Evolutionary conservation across 192 early-diverging fungal genomes (phyloP).

Genomic region (Mortierella claussenii): DNA sequence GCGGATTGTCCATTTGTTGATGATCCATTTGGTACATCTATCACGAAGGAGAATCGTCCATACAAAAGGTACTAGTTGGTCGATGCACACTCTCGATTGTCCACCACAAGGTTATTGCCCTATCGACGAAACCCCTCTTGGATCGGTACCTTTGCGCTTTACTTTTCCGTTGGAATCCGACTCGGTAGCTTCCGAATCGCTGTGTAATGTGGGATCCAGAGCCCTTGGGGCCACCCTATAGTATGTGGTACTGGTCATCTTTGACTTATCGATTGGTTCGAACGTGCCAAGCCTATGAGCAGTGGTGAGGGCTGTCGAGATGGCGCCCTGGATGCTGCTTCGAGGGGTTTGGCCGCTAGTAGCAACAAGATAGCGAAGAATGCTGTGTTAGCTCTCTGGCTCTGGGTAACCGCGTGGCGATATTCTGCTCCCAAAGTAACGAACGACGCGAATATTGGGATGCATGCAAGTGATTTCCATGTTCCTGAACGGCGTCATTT

Average conservation of each 20-base stretch:
- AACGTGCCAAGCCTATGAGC: slow-evolving; percentile 29
- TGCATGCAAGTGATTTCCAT: too few species aligned
- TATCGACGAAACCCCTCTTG: too few species aligned
- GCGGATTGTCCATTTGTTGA: too few species aligned
- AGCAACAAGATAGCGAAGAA: background rate
- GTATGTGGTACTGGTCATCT: slow-evolving; percentile 32
- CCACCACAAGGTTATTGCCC: too few species aligned
- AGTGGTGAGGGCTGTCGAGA: slow-evolving; percentile 31
- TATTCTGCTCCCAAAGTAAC: background rate
- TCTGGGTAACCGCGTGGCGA: background rate
- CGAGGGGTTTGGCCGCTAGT: slow-evolving; percentile 33
- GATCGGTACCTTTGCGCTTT: too few species aligned
- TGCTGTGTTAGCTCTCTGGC: too few species aligned
- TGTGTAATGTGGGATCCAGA: slow-evolving; percentile 17
- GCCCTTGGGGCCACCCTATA: slow-evolving; percentile 38
- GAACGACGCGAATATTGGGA: too few species aligned
- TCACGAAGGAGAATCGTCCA: too few species aligned
- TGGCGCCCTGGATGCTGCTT: slow-evolving; percentile 38
- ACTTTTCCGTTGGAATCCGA: slow-evolving; percentile 14
- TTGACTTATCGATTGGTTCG: slow-evolving; percentile 39
- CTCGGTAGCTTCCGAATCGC: slow-evolving; percentile 23
- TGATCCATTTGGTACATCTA: too few species aligned
- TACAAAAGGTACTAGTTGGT: too few species aligned
- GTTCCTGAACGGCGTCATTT: too few species aligned
- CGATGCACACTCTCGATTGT: too few species aligned